These are phyloP conservation scores for Globisporangium polare DNA, from an alignment of 352 stramenopile genomes.

Conservation along the genomic window DNA sequence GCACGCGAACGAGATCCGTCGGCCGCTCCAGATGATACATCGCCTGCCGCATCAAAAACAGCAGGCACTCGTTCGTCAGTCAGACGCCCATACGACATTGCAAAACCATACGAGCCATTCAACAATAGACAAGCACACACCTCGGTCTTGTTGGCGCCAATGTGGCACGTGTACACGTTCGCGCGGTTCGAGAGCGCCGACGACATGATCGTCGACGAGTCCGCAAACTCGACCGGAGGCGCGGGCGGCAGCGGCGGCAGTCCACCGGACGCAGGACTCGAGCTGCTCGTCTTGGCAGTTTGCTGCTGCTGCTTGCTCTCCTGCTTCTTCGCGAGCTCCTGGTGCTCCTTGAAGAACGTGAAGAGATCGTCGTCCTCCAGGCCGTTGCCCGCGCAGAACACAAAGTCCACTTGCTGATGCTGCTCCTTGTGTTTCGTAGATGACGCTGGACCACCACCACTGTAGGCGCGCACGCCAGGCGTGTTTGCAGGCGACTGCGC, in stretches of 20 bases:
- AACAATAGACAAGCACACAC: slow-evolving; percentile 20
- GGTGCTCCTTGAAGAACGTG: slow-evolving; percentile 74
- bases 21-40: slow-evolving; percentile 71
- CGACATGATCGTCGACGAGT: slow-evolving; percentile 14
- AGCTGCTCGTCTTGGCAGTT: background rate
- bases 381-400: slow-evolving; percentile 83
- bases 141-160: slow-evolving; percentile 69
- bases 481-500: slow-evolving; percentile 50
- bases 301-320: background rate
- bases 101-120: background rate
- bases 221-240: slow-evolving; percentile 12
- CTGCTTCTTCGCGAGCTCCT: slow-evolving; percentile 33
- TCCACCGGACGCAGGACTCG: slow-evolving; percentile 2
- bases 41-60: slow-evolving; percentile 26
- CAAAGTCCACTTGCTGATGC: slow-evolving; percentile 62
- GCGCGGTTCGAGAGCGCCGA: slow-evolving; percentile 42
- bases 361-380: slow-evolving; percentile 86
- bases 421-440: slow-evolving; percentile 17
- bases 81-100: background rate
- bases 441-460: slow-evolving; percentile 52
- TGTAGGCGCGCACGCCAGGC: slow-evolving; percentile 71
- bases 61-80: background rate
- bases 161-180: slow-evolving; percentile 70
- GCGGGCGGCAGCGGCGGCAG: slow-evolving; percentile 15
- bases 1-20: slow-evolving; percentile 50